phyloP scores from a whole-genome alignment of 1,284 basidiomycete genomes.

The Ustilago bromivora region DNA sequence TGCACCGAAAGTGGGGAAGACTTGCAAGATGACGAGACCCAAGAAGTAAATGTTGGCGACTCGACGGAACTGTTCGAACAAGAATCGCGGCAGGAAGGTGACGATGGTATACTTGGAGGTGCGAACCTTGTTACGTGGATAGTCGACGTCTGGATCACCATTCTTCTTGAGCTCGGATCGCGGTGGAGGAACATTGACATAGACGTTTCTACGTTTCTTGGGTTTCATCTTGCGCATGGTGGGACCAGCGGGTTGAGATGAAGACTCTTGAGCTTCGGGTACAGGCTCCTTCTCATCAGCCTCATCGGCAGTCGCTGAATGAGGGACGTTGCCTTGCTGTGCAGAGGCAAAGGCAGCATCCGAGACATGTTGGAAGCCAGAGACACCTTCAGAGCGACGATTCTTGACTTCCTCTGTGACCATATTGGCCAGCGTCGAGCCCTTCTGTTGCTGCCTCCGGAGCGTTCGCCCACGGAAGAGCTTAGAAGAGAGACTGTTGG shows the following conservation, averaged over 20 bases:
- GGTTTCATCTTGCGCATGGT: conserved; percentile 57
- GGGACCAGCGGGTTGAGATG: conserved; percentile 29
- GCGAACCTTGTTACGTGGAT: conserved; percentile 91
- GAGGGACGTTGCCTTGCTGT: conserved; percentile 50
- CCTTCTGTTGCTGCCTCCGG: conserved; percentile 37
- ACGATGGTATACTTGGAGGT: conserved; percentile 92
- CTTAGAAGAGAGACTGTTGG: conserved; percentile 48
- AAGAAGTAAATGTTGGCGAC: conserved; percentile 95
- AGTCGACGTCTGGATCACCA: conserved; percentile 82
- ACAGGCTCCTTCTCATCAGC: conserved; percentile 24
- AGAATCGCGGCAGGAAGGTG: conserved; percentile 81
- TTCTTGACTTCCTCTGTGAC: conserved; percentile 42
- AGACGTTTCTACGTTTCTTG: conserved; percentile 61
- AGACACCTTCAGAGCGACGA: conserved; percentile 38
- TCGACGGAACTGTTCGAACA: conserved; percentile 71
- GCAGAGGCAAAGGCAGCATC: conserved; percentile 59
- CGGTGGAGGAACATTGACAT: conserved; percentile 70
- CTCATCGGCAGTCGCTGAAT: conserved; percentile 38
- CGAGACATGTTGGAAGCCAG: conserved; percentile 36
- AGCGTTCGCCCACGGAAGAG: conserved; percentile 59
- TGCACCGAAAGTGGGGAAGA: conserved; percentile 91
- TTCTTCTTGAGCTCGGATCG: conserved; percentile 77
- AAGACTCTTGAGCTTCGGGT: not conserved
- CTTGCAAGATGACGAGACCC: conserved; percentile 84
- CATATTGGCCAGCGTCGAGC: conserved; percentile 34